Base-by-base conservation (phyloP, 1,284 basidiomycete species). In the Apiotrichum laibachii region DNA sequence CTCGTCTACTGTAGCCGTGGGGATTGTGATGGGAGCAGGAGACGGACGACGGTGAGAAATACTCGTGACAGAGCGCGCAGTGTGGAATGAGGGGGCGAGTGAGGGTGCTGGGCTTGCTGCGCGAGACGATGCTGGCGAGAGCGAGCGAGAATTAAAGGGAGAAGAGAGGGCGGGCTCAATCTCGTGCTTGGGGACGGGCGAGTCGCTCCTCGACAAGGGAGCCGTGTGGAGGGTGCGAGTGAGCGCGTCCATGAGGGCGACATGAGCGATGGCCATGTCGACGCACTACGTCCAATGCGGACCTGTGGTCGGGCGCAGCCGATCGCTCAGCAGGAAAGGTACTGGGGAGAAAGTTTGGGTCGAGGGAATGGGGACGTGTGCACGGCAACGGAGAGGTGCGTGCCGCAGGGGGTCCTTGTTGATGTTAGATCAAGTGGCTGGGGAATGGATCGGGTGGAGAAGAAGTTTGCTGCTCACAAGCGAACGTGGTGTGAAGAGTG, bases 1-100 rank as follows among this genome's bases (percentile, higher is more conserved):
- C 11, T 72, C 65, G 35, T 72, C 69, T 2, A 64, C 67, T 1
- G 68, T 68, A 11, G 55, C 63, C 0, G 51, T 37, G 4, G 72
- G 72, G 9, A 74, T 72, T 16, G 52, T 59, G n/a, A 74, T 55
- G 5, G 65, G 47, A 53, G 26, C 66, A 44, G 67, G 65, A 4
- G 60, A 59, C 9, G 65, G 66, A 44, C 70, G 53, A 19, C 42
- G 40, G 5, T 31, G 40, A 11, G 39, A 45, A 52, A 19, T 55
- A 50, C 50, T 31, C 2, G 43, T 6, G 43, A 44, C 19, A 13
- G 50, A 37, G 18, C 16, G 61, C 44, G 48, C 39, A 15, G 42
- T 26, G 60, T 34, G 33, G 44, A 44, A 49, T 35, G 49, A 54
- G 44, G 42, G 31, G 21, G 22, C 43, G 13, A 47, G 53, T 1